Conservation (phyloP, 495 filamentous ascomycete genomes). For the Aspergillus mulundensis region DNA sequence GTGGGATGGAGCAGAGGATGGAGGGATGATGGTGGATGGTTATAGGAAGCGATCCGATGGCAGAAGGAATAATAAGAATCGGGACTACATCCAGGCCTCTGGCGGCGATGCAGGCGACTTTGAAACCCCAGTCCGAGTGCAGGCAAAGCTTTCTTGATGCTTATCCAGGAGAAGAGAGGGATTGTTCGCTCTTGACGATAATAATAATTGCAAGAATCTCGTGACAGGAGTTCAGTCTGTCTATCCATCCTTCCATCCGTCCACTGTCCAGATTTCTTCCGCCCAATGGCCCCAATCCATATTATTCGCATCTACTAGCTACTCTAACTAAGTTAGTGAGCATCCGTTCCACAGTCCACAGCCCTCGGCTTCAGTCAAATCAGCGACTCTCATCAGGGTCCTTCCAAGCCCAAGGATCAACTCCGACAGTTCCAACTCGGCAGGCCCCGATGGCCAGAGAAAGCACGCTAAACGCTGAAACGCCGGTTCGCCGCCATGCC, state of each 20-base stretch:
- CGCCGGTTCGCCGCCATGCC: conserved; percentile 19
- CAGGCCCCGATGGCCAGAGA: conserved; percentile 20
- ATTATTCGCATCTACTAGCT: neutral
- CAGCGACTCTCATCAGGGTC: conserved; percentile 22
- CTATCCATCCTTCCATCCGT: conserved; percentile 9
- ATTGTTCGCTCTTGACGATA: neutral
- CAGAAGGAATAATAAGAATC: conserved; percentile 15
- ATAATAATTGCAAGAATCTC: neutral
- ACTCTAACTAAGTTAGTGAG: neutral
- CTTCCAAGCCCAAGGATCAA: conserved; percentile 21
- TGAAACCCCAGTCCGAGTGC: conserved; percentile 6
- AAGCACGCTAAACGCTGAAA: conserved; percentile 18
- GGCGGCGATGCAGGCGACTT: conserved; percentile 14
- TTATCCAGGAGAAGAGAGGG: neutral
- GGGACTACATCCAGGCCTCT: conserved; percentile 13
- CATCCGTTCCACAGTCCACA: conserved; percentile 1
- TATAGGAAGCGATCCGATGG: conserved; percentile 7
- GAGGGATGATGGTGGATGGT: neutral
- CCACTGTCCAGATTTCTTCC: neutral
- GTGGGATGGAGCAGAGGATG: neutral
- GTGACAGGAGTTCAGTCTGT: neutral
- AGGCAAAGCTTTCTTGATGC: conserved; percentile 7
- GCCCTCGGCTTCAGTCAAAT: neutral
- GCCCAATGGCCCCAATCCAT: neutral
- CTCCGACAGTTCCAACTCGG: conserved; percentile 23